Conservation (phyloP, 176 grass and related monocot genomes). For the Bonia amplexicaulis region DNA sequence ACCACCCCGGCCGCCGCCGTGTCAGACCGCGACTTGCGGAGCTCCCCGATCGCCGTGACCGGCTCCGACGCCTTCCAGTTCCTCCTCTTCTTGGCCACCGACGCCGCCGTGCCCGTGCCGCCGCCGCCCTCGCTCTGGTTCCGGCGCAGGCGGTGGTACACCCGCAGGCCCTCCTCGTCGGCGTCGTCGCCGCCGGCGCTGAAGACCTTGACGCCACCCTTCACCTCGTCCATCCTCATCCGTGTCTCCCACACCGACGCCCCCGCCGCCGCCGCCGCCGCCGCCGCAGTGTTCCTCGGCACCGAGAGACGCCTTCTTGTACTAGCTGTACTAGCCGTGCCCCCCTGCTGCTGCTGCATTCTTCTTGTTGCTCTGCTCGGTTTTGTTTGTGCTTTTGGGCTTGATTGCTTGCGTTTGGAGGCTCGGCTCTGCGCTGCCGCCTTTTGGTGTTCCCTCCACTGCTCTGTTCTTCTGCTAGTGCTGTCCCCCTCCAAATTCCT, state of each 20-base stretch:
- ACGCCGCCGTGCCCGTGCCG: not conserved
- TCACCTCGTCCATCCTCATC: conserved; percentile 90
- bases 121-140: conserved; percentile 56
- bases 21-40: conserved; percentile 63
- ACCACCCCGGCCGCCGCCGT: not conserved
- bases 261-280: not conserved
- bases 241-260: conserved; percentile 68
- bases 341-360: conserved; percentile 38
- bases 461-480: not conserved
- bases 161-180: conserved; percentile 69
- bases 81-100: conserved; percentile 62
- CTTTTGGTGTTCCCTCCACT: not conserved
- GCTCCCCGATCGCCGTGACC: conserved; percentile 42
- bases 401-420: conserved; percentile 41
- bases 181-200: conserved; percentile 46
- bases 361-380: not conserved
- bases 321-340: not conserved
- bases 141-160: conserved; percentile 55
- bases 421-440: conserved; percentile 18
- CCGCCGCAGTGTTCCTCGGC: conserved; percentile 12
- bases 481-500: conserved; percentile 18
- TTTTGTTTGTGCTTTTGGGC: not conserved
- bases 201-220: conserved; percentile 89
- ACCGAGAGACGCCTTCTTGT: conserved; percentile 53
- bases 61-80: conserved; percentile 59